Evolutionary conservation across 495 filamentous ascomycete genomes (phyloP).

Genomic region (Aspergillus ostianus): DNA sequence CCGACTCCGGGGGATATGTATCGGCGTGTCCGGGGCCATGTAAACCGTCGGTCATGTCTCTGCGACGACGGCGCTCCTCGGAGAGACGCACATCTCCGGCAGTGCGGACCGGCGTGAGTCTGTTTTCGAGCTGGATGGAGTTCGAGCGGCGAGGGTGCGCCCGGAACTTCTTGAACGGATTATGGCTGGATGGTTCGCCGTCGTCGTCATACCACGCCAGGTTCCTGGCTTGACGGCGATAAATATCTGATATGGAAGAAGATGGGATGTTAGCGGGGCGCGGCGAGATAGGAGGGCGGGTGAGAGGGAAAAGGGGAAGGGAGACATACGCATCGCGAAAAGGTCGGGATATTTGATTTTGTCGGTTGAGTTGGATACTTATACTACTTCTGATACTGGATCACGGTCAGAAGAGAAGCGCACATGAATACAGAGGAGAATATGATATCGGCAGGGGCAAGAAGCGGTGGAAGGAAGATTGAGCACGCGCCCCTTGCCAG

Average conservation of each 20-base stretch:
- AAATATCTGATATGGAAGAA: conserved; percentile 42
- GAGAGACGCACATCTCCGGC: conserved; percentile 28
- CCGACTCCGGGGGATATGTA: conserved; percentile 30
- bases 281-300: not conserved
- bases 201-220: conserved; percentile 50
- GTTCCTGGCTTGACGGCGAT: conserved; percentile 40
- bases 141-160: conserved; percentile 26
- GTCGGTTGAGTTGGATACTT: not conserved
- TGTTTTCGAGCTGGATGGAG: conserved; percentile 35
- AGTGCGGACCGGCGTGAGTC: conserved; percentile 18
- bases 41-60: conserved; percentile 30
- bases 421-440: not conserved
- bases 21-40: conserved; percentile 26
- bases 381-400: not conserved
- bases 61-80: conserved; percentile 26
- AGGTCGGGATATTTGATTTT: not conserved
- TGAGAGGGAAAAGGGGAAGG: not conserved
- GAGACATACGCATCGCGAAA: conserved; percentile 6
- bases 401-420: not conserved
- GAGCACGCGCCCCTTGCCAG: not conserved
- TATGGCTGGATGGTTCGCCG: conserved; percentile 40
- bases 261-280: not conserved
- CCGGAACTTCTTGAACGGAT: conserved; percentile 51
- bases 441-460: not conserved
- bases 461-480: not conserved